These are phyloP conservation scores for Xylaria sp. DNA, from an alignment of 2,329 filamentous ascomycete genomes.

Conservation along the genomic window DNA sequence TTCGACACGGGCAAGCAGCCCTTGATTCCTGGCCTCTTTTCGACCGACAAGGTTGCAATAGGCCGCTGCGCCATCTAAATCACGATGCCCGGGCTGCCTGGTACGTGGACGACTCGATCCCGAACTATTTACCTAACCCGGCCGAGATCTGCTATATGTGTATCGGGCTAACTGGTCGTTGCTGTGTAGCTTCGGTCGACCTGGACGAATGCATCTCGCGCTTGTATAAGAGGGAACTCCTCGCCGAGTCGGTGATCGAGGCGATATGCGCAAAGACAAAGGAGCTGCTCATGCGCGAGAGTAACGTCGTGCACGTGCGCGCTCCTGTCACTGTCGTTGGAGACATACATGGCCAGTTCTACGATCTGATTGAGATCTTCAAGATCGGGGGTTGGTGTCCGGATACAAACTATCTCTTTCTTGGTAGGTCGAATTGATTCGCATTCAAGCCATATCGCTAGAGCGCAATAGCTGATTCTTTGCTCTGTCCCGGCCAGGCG, in stretches of 20 bases:
- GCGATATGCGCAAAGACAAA: slow-evolving; percentile 99
- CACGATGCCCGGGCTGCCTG: slow-evolving; percentile 66
- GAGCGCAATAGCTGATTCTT: slow-evolving; percentile 22
- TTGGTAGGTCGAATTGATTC: slow-evolving; percentile 68
- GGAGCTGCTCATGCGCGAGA: slow-evolving; percentile 98
- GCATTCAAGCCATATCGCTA: slow-evolving; percentile 3
- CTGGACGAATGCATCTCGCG: slow-evolving; percentile 98
- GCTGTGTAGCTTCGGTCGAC: slow-evolving; percentile 83
- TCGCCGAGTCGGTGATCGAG: slow-evolving; percentile 97
- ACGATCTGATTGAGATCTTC: slow-evolving; percentile 99
- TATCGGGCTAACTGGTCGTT: slow-evolving; percentile 33
- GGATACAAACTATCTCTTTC: slow-evolving; percentile 97
- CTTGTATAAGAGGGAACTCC: slow-evolving; percentile 95
- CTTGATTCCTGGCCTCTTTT: slow-evolving; percentile 30
- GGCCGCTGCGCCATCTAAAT: slow-evolving; percentile 28
- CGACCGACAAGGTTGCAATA: slow-evolving; percentile 30
- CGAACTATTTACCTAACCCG: not conserved
- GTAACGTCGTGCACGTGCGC: slow-evolving; percentile 97
- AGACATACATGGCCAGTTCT: slow-evolving; percentile 99
- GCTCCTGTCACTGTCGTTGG: slow-evolving; percentile 97
- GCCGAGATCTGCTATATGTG: slow-evolving; percentile 18
- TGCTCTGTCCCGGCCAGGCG: slow-evolving; percentile 66
- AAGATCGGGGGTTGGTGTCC: slow-evolving; percentile 97
- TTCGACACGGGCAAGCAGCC: slow-evolving; percentile 20
- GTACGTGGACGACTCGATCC: slow-evolving; percentile 53